phyloP scores from a whole-genome alignment of 441 rosid genomes.

The Croton setiger region DNA sequence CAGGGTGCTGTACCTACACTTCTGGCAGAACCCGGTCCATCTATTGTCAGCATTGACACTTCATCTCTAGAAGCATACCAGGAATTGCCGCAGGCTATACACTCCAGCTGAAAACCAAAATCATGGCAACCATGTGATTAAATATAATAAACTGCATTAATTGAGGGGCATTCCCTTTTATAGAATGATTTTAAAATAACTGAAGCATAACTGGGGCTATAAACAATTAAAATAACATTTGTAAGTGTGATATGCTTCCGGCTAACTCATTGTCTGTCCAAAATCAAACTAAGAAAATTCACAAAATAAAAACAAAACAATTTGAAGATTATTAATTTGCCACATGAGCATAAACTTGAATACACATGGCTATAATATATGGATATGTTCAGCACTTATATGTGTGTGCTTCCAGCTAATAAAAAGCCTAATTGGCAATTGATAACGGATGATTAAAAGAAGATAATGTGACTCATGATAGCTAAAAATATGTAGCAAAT shows the following conservation, averaged over 20 bases:
- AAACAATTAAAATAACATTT: background rate
- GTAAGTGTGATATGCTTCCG: background rate
- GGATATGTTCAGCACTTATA: background rate
- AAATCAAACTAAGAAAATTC: background rate
- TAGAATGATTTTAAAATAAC: background rate
- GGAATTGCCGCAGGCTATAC: conserved; percentile 76
- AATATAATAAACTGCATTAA: too few species aligned
- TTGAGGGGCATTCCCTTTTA: background rate
- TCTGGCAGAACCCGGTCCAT: conserved; percentile 44
- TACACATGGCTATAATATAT: background rate
- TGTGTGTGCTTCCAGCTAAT: background rate
- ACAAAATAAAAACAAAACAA: background rate
- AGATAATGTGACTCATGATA: background rate
- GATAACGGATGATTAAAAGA: background rate
- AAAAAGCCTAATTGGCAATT: background rate
- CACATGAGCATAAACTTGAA: background rate
- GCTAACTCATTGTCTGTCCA: background rate
- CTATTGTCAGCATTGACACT: conserved; percentile 69
- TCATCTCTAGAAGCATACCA: conserved; percentile 96
- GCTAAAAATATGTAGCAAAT: background rate
- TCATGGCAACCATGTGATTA: background rate
- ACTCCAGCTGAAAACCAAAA: conserved; percentile 65
- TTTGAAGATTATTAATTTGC: background rate
- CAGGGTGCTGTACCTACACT: conserved; percentile 48
- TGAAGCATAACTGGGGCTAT: background rate